phyloP scores from a whole-genome alignment of 2,329 filamentous ascomycete genomes.

The Ophiostoma tasmaniense region DNA sequence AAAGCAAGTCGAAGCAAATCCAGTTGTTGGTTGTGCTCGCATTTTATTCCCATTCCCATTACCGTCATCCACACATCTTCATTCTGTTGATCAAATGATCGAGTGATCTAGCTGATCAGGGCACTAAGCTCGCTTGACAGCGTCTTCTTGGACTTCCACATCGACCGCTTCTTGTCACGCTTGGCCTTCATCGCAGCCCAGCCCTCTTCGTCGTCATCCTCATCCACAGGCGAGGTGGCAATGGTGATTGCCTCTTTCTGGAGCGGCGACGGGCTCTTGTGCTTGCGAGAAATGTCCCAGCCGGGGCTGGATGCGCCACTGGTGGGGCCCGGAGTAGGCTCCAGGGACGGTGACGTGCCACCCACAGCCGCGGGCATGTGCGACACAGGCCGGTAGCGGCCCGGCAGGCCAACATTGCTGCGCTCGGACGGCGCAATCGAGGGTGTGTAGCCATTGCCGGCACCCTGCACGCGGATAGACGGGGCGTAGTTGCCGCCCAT shows the following conservation, averaged over 20 bases:
- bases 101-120: slow-evolving; percentile 33
- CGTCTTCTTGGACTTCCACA: slow-evolving; percentile 56
- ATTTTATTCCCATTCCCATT: background rate
- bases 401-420: slow-evolving; percentile 84
- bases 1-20: background rate
- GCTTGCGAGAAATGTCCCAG: slow-evolving; percentile 26
- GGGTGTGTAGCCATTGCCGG: slow-evolving; percentile 59
- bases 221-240: slow-evolving; percentile 29
- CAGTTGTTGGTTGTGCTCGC: background rate
- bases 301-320: slow-evolving; percentile 12
- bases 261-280: slow-evolving; percentile 32
- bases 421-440: slow-evolving; percentile 94
- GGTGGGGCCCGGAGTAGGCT: background rate
- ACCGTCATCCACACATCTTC: background rate
- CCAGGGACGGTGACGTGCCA: slow-evolving; percentile 33
- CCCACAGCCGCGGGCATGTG: slow-evolving; percentile 36
- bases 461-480: slow-evolving; percentile 41
- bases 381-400: slow-evolving; percentile 84
- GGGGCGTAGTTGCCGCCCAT: slow-evolving; percentile 36
- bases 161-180: slow-evolving; percentile 57
- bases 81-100: background rate
- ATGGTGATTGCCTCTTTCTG: slow-evolving; percentile 23
- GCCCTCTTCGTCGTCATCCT: slow-evolving; percentile 55
- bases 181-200: slow-evolving; percentile 65
- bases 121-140: slow-evolving; percentile 40